These are phyloP conservation scores for Dentipellis fragilis DNA, from an alignment of 768 basidiomycete genomes.

Conservation along the genomic window DNA sequence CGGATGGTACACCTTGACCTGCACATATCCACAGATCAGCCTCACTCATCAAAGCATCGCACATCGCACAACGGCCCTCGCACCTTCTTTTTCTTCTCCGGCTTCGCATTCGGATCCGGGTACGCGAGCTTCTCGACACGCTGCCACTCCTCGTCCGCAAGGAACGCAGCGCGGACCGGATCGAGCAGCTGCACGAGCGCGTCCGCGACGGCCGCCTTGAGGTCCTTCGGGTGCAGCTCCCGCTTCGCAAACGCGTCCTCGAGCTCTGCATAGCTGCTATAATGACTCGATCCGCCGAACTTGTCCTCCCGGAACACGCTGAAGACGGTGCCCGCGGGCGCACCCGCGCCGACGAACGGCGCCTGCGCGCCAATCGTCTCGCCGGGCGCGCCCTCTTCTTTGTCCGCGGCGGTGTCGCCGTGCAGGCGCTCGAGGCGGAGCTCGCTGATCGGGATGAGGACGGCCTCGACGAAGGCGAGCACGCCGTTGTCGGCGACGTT, in stretches of 20 bases:
- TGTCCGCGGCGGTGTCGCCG: constrained; percentile 33
- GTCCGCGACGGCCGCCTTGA: constrained; percentile 71
- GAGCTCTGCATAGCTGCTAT: constrained; percentile 52
- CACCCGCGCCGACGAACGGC: constrained; percentile 56
- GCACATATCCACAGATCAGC: background rate
- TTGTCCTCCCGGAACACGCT: constrained; percentile 70
- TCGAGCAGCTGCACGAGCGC: constrained; percentile 67
- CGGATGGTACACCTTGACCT: constrained; percentile 79
- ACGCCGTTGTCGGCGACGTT: constrained; percentile 83
- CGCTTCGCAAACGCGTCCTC: constrained; percentile 66
- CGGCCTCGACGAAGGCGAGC: constrained; percentile 74
- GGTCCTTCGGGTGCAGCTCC: constrained; percentile 80
- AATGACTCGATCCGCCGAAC: constrained; percentile 75
- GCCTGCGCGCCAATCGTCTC: constrained; percentile 36
- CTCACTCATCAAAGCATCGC: background rate
- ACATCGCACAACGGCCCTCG: constrained; percentile 5
- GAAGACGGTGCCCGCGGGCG: constrained; percentile 78
- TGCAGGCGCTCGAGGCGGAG: constrained; percentile 52
- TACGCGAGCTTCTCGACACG: constrained; percentile 71
- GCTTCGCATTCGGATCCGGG: constrained; percentile 61
- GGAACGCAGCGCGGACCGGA: constrained; percentile 74
- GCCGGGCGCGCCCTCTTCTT: constrained; percentile 31
- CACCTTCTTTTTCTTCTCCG: constrained; percentile 51
- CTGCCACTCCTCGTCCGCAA: constrained; percentile 74
- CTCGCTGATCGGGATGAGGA: constrained; percentile 81